phyloP scores from a whole-genome alignment of 2,329 filamentous ascomycete species.

The Aureobasidium uvarum region DNA sequence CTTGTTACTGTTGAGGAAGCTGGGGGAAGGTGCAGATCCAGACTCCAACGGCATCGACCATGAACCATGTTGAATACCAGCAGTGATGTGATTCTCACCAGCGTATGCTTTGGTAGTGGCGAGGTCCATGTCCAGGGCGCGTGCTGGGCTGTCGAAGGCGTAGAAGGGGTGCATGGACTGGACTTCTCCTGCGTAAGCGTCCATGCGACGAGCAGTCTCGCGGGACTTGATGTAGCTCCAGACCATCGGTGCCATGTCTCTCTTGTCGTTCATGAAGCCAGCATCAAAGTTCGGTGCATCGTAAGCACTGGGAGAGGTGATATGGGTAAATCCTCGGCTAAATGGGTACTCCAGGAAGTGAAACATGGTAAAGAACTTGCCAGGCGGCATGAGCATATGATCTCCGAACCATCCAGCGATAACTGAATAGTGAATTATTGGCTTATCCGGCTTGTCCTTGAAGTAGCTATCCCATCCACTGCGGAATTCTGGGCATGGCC shows the following conservation, averaged over 20 bases:
- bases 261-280: conserved; percentile 81
- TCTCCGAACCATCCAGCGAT: conserved; percentile 43
- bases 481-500: conserved; percentile 72
- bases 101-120: conserved; percentile 73
- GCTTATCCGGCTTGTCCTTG: conserved; percentile 78
- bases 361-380: conserved; percentile 83
- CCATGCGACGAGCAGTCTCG: conserved; percentile 75
- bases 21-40: conserved; percentile 52
- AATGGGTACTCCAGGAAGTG: conserved; percentile 77
- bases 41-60: conserved; percentile 64
- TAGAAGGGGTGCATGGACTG: conserved; percentile 66
- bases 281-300: conserved; percentile 46
- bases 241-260: conserved; percentile 75
- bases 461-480: conserved; percentile 79
- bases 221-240: conserved; percentile 70
- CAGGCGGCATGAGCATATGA: conserved; percentile 61
- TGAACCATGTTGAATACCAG: conserved; percentile 66
- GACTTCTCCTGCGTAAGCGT: conserved; percentile 70
- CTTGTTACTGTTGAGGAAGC: conserved; percentile 62
- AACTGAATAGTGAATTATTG: conserved; percentile 74
- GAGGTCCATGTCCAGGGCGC: conserved; percentile 70
- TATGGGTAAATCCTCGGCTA: conserved; percentile 69
- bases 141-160: conserved; percentile 65
- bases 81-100: conserved; percentile 67
- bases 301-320: conserved; percentile 69